Percentiles rank a stretch among this genome's conserved stretches.
Conservation (phyloP, 345 rosid genomes). For the Salix purpurea region DNA sequence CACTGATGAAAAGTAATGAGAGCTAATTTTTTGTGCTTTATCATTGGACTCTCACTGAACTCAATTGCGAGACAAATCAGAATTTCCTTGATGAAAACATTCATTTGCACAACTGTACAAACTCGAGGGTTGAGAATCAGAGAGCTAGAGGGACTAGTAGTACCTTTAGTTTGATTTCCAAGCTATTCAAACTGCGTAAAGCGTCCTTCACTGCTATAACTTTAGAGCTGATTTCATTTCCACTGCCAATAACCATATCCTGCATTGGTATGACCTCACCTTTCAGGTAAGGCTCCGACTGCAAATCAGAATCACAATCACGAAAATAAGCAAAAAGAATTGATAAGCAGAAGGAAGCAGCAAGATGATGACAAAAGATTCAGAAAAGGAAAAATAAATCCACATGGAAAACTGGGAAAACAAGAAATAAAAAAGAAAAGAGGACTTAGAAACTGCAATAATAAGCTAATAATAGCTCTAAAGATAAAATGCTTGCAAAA, state of each 20-base stretch:
- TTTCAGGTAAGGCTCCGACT: slow-evolving; percentile 70
- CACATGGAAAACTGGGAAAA: not conserved
- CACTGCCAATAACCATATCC: slow-evolving; percentile 31
- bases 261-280: slow-evolving; percentile 64
- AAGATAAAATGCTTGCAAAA: not conserved
- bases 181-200: slow-evolving; percentile 50
- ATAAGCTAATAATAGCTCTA: not conserved
- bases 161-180: slow-evolving; percentile 84
- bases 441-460: not conserved
- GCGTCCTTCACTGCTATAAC: slow-evolving; percentile 47
- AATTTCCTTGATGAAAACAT: not conserved
- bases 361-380: not conserved
- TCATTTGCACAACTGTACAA: not conserved
- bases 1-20: not conserved
- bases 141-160: slow-evolving; percentile 6
- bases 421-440: not conserved
- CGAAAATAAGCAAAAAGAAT: not conserved
- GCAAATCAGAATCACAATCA: slow-evolving; percentile 19
- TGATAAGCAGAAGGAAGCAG: not conserved
- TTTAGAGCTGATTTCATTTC: slow-evolving; percentile 32
- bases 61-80: not conserved
- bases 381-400: not conserved
- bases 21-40: not conserved
- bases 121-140: not conserved
- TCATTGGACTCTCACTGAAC: not conserved